Evolutionary conservation across 108 stramenopile species (phyloP).

Genomic region (Skeletonema potamos): DNA sequence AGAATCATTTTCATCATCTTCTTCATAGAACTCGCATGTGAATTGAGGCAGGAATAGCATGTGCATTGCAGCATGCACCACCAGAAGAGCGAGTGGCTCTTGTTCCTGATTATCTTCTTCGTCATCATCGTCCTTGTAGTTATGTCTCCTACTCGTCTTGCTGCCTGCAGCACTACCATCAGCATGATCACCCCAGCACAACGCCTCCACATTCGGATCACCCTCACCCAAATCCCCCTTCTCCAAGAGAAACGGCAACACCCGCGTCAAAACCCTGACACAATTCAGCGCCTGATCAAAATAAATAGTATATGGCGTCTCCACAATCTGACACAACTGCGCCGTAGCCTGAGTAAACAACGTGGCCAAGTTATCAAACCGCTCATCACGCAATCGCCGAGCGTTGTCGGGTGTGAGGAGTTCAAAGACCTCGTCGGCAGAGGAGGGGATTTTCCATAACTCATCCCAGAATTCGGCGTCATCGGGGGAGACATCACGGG

Average conservation of each 20-base stretch:
- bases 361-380: slow-evolving; percentile 83
- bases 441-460: slow-evolving; percentile 86
- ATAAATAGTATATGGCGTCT: slow-evolving; percentile 94
- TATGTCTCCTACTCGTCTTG: neutral
- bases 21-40: slow-evolving; percentile 92
- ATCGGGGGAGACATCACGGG: slow-evolving; percentile 74
- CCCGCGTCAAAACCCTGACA: slow-evolving; percentile 86
- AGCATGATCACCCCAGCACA: slow-evolving; percentile 70
- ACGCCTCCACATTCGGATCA: slow-evolving; percentile 75
- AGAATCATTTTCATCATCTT: slow-evolving; percentile 41
- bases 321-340: slow-evolving; percentile 94
- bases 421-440: slow-evolving; percentile 90
- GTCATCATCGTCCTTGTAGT: slow-evolving; percentile 34
- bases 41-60: slow-evolving; percentile 93
- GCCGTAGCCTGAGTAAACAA: slow-evolving; percentile 93
- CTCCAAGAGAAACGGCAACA: slow-evolving; percentile 92
- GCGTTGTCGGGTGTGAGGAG: slow-evolving; percentile 77
- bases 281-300: slow-evolving; percentile 94
- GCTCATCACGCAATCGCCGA: slow-evolving; percentile 66
- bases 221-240: slow-evolving; percentile 81
- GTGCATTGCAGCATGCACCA: slow-evolving; percentile 94
- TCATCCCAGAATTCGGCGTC: slow-evolving; percentile 95
- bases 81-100: slow-evolving; percentile 87
- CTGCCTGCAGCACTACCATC: slow-evolving; percentile 20
- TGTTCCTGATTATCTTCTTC: slow-evolving; percentile 79